phyloP scores from a whole-genome alignment of 768 basidiomycete genomes.

The Psilocybe sp. region DNA sequence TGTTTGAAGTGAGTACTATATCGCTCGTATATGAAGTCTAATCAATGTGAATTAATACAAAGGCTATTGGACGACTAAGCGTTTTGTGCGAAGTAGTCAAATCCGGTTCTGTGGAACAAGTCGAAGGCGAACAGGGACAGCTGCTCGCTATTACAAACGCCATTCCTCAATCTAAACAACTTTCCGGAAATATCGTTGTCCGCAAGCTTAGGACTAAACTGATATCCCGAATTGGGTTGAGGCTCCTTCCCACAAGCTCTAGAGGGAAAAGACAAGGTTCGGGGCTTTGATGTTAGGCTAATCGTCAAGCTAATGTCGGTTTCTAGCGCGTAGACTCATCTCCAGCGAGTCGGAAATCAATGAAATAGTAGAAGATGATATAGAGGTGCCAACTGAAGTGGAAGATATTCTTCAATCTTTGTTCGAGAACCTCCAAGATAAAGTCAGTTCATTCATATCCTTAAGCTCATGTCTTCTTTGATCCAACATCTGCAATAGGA shows the following conservation, averaged over 20 bases:
- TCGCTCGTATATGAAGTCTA: conserved; percentile 2
- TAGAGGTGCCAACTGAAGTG: conserved; percentile 76
- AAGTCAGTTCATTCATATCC: conserved; percentile 41
- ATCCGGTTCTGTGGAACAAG: conserved; percentile 52
- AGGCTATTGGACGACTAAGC: conserved; percentile 71
- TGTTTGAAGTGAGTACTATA: conserved; percentile 45
- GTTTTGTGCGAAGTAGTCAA: conserved; percentile 71
- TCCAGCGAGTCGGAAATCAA: conserved; percentile 16
- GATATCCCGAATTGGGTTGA: conserved; percentile 58
- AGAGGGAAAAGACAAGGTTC: conserved; percentile 32
- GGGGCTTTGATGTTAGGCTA: neutral
- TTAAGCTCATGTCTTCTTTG: conserved; percentile 5
- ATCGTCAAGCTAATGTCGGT: neutral
- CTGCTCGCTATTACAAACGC: conserved; percentile 44
- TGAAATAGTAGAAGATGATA: conserved; percentile 13
- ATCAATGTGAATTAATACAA: neutral
- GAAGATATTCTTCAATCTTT: conserved; percentile 74
- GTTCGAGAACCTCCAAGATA: conserved; percentile 75
- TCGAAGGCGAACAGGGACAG: conserved; percentile 38
- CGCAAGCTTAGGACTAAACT: conserved; percentile 72
- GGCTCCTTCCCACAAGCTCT: conserved; percentile 52
- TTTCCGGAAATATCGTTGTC: conserved; percentile 60
- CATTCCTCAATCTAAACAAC: conserved; percentile 36
- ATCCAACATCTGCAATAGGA: conserved; percentile 50
- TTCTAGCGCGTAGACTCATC: conserved; percentile 29